Base-by-base conservation (phyloP, 139 green algal species). In the Zygnema cylindricum region DNA sequence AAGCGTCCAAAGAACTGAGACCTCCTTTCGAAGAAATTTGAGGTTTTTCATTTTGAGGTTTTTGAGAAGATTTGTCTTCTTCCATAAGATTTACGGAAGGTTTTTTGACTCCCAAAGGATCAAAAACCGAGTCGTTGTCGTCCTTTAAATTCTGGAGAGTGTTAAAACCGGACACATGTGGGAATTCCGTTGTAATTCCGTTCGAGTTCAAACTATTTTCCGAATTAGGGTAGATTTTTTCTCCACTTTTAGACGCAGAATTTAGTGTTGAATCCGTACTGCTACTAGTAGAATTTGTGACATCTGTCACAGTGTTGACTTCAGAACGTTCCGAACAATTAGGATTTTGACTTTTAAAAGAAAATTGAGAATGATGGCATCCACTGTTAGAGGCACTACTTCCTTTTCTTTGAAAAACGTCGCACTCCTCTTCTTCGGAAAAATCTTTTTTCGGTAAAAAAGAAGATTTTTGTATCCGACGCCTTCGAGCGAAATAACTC, bases 1-100 rank as follows among this genome's bases (percentile, higher is more conserved):
- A 83, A 32, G 76, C 43, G 32, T 83, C 49, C 2, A 83, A 33
- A 0, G 76, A 83, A 54, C 76, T 83, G 3, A 83, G 76, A 23
- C 32, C 76, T 41, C 69, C 16, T 16, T 63, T 63, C 49, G n/a
- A n/a, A n/a, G n/a, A n/a, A n/a, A n/a, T n/a, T 63, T 63, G 7
- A 25, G 49, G 7, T 63, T 63, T 63, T 63, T 63, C 49, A 63
- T 16, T 16, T 7, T 25, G 49, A 16, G 16, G 49, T 25, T 63
- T 16, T 25, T 63, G 7, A 63, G 7, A 16, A 16, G 49, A 7
- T 63, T 63, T 63, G 16, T 16, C 16, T 63, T 63, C 16, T 16
- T 63, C 49, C 16, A 16, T 63, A 7, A 25, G 49, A 25, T 63
- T 16, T 16, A 63, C 49, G 16, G 49, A 63, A 63, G 7, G 7